A percentile compares a stretch with the other conserved stretches of the same genome.
phyloP scores from a whole-genome alignment of 2,329 filamentous ascomycete species.

The Pseudogymnoascus sp. region DNA sequence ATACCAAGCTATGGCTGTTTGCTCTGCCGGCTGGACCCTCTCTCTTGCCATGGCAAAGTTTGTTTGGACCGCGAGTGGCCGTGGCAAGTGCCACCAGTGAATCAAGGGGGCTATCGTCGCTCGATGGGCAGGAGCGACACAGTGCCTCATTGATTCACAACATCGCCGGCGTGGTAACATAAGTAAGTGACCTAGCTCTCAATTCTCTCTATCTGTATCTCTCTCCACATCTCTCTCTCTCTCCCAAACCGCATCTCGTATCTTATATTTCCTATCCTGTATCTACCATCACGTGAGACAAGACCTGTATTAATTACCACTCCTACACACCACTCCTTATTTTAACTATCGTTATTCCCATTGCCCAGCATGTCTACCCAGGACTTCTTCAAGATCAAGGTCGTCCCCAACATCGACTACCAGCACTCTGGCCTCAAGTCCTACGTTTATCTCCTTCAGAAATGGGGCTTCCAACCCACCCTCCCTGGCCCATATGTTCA shows the following conservation, averaged over 20 bases:
- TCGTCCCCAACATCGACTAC: conserved; percentile 51
- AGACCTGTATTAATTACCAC: neutral
- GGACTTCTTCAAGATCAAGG: conserved; percentile 35
- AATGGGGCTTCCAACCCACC: conserved; percentile 55
- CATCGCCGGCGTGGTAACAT: neutral
- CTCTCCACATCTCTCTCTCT: neutral
- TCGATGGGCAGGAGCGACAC: neutral
- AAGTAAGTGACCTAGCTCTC: neutral
- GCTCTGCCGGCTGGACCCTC: neutral
- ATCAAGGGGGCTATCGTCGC: neutral
- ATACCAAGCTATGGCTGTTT: neutral
- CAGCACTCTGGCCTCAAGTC: conserved; percentile 51
- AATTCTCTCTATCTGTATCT: neutral
- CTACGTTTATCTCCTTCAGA: conserved; percentile 51
- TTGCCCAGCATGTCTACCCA: conserved; percentile 22
- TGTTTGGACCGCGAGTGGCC: neutral
- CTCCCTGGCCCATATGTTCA: conserved; percentile 52
- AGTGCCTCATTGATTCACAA: neutral
- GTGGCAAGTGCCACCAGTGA: neutral
- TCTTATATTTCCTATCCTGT: neutral
- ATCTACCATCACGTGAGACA: neutral
- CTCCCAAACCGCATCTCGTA: neutral
- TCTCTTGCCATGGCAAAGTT: neutral
- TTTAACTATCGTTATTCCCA: neutral
- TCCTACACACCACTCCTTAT: neutral